Evolutionary conservation across 2,329 filamentous ascomycete species (phyloP).

Genomic region (Phialemonium atrogriseum): DNA sequence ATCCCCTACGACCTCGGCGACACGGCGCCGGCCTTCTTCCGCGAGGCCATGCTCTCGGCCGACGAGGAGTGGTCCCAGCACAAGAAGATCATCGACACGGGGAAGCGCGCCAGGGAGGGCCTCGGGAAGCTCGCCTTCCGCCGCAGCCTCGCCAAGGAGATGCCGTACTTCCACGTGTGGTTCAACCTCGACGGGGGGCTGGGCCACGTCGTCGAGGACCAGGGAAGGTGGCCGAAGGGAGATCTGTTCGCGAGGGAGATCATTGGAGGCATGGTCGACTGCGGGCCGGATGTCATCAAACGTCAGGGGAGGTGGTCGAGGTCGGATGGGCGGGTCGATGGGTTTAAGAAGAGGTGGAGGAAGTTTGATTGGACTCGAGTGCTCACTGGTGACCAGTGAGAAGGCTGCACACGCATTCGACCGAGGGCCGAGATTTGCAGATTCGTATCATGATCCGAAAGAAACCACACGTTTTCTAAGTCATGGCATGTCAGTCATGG

Average conservation of each 20-base stretch:
- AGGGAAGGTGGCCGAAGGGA: slow-evolving; percentile 75
- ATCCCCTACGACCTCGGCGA: slow-evolving; percentile 88
- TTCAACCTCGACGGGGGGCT: slow-evolving; percentile 87
- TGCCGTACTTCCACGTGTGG: slow-evolving; percentile 98
- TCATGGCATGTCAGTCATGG: no score
- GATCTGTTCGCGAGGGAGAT: slow-evolving; percentile 91
- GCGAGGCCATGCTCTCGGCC: slow-evolving; percentile 78
- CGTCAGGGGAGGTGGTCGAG: slow-evolving; percentile 79
- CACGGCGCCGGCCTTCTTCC: slow-evolving; percentile 89
- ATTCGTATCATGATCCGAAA: no score
- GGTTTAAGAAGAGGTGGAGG: slow-evolving; percentile 76
- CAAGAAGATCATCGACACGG: slow-evolving; percentile 87
- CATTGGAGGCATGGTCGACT: slow-evolving; percentile 84
- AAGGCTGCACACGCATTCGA: no score
- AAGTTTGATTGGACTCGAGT: slow-evolving; percentile 83
- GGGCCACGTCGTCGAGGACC: slow-evolving; percentile 86
- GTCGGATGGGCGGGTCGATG: slow-evolving; percentile 61
- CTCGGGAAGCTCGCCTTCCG: slow-evolving; percentile 77
- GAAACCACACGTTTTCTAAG: no score
- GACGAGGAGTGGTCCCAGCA: slow-evolving; percentile 97
- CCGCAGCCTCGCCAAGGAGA: slow-evolving; percentile 78
- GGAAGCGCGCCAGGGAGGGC: slow-evolving; percentile 53
- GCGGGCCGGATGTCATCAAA: slow-evolving; percentile 75
- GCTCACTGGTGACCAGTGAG: slow-evolving; percentile 30
- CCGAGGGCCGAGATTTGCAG: no score